Conservation (phyloP, 2,329 filamentous ascomycete genomes). For the Claviceps sp. region DNA sequence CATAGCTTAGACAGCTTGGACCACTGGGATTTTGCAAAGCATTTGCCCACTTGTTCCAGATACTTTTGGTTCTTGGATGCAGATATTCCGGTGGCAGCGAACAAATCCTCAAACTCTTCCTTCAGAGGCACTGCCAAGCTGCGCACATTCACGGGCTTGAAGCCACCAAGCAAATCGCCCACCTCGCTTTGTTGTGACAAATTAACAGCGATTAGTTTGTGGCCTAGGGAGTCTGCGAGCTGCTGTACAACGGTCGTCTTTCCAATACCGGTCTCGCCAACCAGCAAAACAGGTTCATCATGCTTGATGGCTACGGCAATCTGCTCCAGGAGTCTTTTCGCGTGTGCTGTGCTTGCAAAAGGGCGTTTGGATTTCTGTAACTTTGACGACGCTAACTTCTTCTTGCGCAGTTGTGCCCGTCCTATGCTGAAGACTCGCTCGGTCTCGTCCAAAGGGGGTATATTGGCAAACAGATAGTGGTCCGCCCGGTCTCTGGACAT, state of each 20-base stretch:
- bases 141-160: conserved; percentile 87
- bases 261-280: conserved; percentile 97
- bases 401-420: conserved; percentile 48
- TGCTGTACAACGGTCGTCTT: conserved; percentile 97
- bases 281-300: conserved; percentile 79
- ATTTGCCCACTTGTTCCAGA: conserved; percentile 65
- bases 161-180: conserved; percentile 88
- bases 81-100: conserved; percentile 73
- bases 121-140: conserved; percentile 80
- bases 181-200: conserved; percentile 96
- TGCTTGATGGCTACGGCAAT: conserved; percentile 71
- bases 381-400: conserved; percentile 33
- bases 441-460: conserved; percentile 53
- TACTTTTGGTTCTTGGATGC: conserved; percentile 79
- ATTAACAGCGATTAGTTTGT: conserved; percentile 85
- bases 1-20: conserved; percentile 71
- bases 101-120: conserved; percentile 86
- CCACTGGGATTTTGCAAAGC: conserved; percentile 75
- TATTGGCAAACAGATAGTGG: conserved; percentile 61
- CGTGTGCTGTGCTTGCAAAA: conserved; percentile 82
- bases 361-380: conserved; percentile 43
- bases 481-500: conserved; percentile 71
- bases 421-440: conserved; percentile 49
- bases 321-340: conserved; percentile 74
- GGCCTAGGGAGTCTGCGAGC: conserved; percentile 68